Percentiles rank a stretch among this genome's conserved stretches.
Conservation (phyloP, 2,329 filamentous ascomycete species). For the Diplodia corticola region DNA sequence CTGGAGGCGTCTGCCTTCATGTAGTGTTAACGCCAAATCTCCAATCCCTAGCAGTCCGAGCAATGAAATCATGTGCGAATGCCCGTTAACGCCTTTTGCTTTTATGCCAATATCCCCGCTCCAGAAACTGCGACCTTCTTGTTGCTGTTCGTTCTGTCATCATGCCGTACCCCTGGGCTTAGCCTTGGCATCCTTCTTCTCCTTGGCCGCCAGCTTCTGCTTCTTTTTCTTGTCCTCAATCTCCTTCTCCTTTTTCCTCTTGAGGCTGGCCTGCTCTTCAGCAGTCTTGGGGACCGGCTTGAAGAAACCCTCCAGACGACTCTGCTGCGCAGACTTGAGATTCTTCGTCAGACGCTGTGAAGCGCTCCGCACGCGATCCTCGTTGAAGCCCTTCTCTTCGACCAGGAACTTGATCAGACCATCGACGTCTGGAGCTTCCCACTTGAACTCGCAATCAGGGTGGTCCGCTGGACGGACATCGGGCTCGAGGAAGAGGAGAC, state of each 20-base stretch:
- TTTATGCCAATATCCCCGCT: neutral
- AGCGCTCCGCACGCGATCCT: conserved; percentile 82
- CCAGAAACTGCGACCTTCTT: neutral
- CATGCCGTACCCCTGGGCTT: conserved; percentile 71
- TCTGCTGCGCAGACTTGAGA: conserved; percentile 86
- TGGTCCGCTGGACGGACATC: conserved; percentile 83
- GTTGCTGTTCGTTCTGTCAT: neutral
- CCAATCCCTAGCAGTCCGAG: neutral
- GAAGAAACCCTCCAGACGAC: conserved; percentile 93
- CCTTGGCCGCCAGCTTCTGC: conserved; percentile 89
- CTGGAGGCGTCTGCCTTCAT: neutral
- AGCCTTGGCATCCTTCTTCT: conserved; percentile 86
- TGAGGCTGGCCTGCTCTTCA: conserved; percentile 77
- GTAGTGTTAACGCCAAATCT: neutral
- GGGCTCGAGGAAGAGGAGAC: conserved; percentile 86
- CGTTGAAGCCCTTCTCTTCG: conserved; percentile 92
- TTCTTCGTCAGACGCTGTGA: conserved; percentile 84
- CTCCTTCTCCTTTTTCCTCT: conserved; percentile 93
- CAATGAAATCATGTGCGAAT: neutral
- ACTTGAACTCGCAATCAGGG: conserved; percentile 93
- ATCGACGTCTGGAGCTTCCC: conserved; percentile 90
- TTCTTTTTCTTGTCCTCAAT: conserved; percentile 93
- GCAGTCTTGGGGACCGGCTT: conserved; percentile 88
- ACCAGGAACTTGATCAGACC: conserved; percentile 88
- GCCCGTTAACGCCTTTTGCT: neutral